Evolutionary conservation across 1,284 basidiomycete species (phyloP).

Genomic region (Schizopora paradoxa): DNA sequence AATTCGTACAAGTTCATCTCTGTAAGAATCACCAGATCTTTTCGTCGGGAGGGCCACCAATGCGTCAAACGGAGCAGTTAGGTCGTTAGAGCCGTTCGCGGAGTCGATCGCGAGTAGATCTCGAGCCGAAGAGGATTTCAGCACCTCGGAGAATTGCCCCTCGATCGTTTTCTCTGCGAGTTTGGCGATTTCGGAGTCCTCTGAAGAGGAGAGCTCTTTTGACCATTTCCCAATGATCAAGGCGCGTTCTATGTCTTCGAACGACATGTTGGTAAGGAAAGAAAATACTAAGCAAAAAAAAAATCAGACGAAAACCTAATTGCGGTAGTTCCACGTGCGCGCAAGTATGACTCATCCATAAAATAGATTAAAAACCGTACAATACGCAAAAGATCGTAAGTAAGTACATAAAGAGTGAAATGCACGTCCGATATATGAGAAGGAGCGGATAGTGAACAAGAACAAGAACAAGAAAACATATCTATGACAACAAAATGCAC

Average conservation of each 20-base stretch:
- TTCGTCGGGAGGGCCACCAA: too few relatives aligned
- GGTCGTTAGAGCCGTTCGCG: conserved; percentile 3
- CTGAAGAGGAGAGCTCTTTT: neutral
- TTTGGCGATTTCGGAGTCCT: neutral
- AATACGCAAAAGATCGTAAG: neutral
- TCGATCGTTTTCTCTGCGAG: conserved; percentile 11
- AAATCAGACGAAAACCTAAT: too few relatives aligned
- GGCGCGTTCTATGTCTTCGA: conserved; percentile 10
- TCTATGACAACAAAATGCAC: neutral
- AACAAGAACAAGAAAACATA: neutral
- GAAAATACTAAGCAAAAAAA: neutral
- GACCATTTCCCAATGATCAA: conserved; percentile 13
- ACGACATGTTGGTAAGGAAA: too few relatives aligned
- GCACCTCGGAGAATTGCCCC: conserved; percentile 14
- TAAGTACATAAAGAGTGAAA: conserved; percentile 7
- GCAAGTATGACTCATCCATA: too few relatives aligned
- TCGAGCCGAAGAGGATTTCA: conserved; percentile 8
- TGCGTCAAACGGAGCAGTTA: too few relatives aligned
- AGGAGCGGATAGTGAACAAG: neutral
- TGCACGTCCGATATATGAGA: too few relatives aligned
- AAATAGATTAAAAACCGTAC: too few relatives aligned
- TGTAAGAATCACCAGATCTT: conserved; percentile 13
- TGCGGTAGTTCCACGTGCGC: too few relatives aligned
- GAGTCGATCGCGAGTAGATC: conserved; percentile 8
- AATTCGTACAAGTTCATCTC: conserved; percentile 54